Evolutionary conservation across 805 yeast species (phyloP).

Genomic region (Sungouiozyma intestinalis): DNA sequence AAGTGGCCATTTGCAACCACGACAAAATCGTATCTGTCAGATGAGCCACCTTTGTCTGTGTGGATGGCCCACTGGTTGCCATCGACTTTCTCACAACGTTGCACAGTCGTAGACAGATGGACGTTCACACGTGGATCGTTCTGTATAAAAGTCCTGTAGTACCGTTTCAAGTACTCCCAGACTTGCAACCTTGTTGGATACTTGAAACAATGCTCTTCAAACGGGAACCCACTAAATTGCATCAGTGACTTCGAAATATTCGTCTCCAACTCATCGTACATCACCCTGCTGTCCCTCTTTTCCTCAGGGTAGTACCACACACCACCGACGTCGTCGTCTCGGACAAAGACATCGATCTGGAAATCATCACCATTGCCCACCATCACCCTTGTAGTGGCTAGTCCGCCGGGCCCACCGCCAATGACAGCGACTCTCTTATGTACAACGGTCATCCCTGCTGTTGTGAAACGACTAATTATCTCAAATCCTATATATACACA

Average conservation of each 20-base stretch:
- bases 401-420: constrained; percentile 74
- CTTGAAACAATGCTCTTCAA: constrained; percentile 34
- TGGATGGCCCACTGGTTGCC: constrained; percentile 11
- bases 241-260: constrained; percentile 56
- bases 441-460: background rate
- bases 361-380: constrained; percentile 38
- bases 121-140: constrained; percentile 22
- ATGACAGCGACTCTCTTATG: constrained; percentile 41
- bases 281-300: constrained; percentile 29
- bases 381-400: constrained; percentile 56
- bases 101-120: constrained; percentile 20
- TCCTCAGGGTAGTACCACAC: constrained; percentile 53
- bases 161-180: constrained; percentile 46
- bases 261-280: constrained; percentile 59
- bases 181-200: constrained; percentile 59
- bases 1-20: constrained; percentile 38
- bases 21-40: constrained; percentile 31
- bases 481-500: background rate
- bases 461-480: no score
- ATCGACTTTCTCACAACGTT: constrained; percentile 8
- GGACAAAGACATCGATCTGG: constrained; percentile 50
- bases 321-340: constrained; percentile 57
- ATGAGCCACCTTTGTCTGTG: constrained; percentile 4
- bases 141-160: constrained; percentile 29
- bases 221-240: constrained; percentile 50